Base-by-base conservation (phyloP, 208 protist genomes). In the Endotrypanum monterogeii region DNA sequence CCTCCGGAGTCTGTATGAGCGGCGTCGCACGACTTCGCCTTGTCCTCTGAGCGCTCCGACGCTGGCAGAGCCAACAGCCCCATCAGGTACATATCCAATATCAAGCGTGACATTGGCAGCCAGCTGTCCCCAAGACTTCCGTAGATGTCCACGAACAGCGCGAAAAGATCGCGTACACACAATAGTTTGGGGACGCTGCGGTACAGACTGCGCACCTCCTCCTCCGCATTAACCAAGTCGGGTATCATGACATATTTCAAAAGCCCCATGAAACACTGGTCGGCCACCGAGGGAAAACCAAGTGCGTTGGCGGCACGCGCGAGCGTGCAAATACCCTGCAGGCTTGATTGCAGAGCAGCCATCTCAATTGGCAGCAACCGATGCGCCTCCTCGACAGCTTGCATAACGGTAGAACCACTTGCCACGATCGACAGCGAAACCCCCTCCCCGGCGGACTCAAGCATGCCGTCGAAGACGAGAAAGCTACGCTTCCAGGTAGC, bases 401-500 rank as follows among this genome's bases (percentile, higher is more conserved):
- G 78, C 11, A 52, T 39, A 1, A 86, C 56, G 1, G 77, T 82
- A 8, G 30, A 23, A 6, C 69, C 74, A 25, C 55, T 71, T 11
- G 73, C 65, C 11, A 74, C 74, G 11, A 68, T 37, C 41, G 73
- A 32, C 37, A 55, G 65, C 35, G 79, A 71, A 28, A 92, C 79
- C 72, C 78, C 79, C 46, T 69, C 57, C 25, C 77, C 74, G 44
- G 78, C 82, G 0, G 50, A 68, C 30, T 83, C 78, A 23, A 94
- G 41, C 35, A 89, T 84, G 63, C 87, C 83, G 37, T 77, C 69
- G 66, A 93, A 91, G 37, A 87, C 80, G 7, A 74, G 78, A 35
- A 96, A 61, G 78, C 78, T 85, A 35, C 83, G 81, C 37, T 78
- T 83, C 84, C 88, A 91, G 51, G 94, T 52, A 1, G 72, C 46